Base-by-base conservation (phyloP, 495 filamentous ascomycete genomes). In the Tuber brumale region DNA sequence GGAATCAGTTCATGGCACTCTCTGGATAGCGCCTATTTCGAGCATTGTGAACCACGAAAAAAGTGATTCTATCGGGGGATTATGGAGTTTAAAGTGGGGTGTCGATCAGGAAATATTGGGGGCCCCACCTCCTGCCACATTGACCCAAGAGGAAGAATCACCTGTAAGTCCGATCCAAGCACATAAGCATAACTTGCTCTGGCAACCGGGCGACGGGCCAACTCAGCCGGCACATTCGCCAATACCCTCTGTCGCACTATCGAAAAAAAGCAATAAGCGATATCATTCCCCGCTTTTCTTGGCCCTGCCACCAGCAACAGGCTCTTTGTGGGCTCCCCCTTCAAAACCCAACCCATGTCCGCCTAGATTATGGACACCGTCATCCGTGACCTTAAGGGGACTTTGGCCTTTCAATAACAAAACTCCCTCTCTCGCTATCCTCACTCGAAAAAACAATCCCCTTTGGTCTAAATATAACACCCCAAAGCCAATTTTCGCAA, bases 281-380 rank as follows among this genome's bases (percentile, higher is more conserved):
- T 61, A 27, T 61, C 42, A 23, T 78, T 77, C 78, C 78, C 78
- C 78, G 78, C 78, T 79, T 79, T 79, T 73, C 78, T 79, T 79
- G 78, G 78, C 78, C 41, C 41, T 44, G 27, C 76, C 44, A 57
- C 61, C 46, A 27, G 72, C 48, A 69, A 23, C 45, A 44, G 70
- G 72, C 76, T 70, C 37, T 48, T 61, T 75, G 70, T 75, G 77
- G 77, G 41, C 27, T 66, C 57, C 57, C 18, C 51, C 69, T 75
- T 57, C 69, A 61, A 78, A 79, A 78, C 39, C 71, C 7, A 61
- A 37, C 44, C 43, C 27, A 70, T 61, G 72, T 72, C 78, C 76
- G 61, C 73, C 72, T 75, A 71, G 27, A 46, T 77, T 72, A 61
- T 72, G 69, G 72, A 70, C 51, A 42, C 45, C 76, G 51, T 51